phyloP scores from a whole-genome alignment of 495 filamentous ascomycete species.

The Penicillium antarcticum region DNA sequence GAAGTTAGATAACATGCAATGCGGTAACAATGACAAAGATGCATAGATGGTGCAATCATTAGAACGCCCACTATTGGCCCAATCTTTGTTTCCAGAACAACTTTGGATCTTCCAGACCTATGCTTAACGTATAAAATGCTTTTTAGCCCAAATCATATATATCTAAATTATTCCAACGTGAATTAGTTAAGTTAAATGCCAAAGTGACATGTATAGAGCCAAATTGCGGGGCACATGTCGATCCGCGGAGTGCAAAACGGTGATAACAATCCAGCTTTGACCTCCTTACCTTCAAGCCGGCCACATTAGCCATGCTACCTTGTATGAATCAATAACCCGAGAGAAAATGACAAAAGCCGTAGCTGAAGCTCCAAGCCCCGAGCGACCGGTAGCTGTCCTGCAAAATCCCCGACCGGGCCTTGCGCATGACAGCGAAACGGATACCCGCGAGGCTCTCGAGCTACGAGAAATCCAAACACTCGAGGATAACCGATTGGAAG shows the following conservation, averaged over 20 bases:
- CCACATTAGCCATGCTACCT: neutral
- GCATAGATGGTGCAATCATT: neutral
- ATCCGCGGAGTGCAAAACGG: neutral
- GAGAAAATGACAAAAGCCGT: constrained; percentile 1
- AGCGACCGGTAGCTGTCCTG: constrained; percentile 2
- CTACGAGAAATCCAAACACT: constrained; percentile 27
- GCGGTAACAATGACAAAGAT: neutral
- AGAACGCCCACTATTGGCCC: neutral
- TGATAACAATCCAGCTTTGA: neutral
- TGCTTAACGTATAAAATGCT: no score
- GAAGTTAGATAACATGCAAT: no score
- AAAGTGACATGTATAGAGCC: no score
- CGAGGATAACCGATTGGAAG: constrained; percentile 13
- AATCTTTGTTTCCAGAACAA: no score
- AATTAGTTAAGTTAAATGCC: neutral
- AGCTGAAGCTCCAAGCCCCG: neutral
- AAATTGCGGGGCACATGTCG: neutral
- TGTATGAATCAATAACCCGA: neutral
- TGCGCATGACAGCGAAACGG: constrained; percentile 3
- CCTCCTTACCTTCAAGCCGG: neutral
- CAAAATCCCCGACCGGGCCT: constrained; percentile 20
- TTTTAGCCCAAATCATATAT: neutral
- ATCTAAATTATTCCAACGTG: neutral
- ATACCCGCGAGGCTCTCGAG: constrained; percentile 26
- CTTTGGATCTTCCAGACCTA: no score